Evolutionary conservation across 495 filamentous ascomycete species (phyloP).

Genomic region (Podospora tetraspora): DNA sequence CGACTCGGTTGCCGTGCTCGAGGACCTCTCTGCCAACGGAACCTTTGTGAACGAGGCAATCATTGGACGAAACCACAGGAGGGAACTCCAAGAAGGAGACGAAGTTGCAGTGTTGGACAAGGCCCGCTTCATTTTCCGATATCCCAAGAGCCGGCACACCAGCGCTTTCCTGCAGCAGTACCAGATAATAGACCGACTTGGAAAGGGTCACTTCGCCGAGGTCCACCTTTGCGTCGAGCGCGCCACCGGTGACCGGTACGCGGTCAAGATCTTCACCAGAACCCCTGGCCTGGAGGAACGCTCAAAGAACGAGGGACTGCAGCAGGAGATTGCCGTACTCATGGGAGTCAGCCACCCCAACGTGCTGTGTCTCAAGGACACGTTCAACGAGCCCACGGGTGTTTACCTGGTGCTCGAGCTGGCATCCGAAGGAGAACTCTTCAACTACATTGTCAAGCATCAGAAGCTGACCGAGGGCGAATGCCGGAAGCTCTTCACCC

Average conservation of each 20-base stretch:
- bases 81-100: constrained; percentile 81
- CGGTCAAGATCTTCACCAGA: constrained; percentile 92
- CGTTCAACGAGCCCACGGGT: constrained; percentile 84
- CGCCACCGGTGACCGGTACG: constrained; percentile 72
- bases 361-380: constrained; percentile 88
- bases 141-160: constrained; percentile 68
- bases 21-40: constrained; percentile 93
- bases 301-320: constrained; percentile 75
- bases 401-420: constrained; percentile 92
- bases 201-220: constrained; percentile 94
- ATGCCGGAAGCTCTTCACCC: constrained; percentile 77
- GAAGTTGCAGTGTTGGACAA: constrained; percentile 81
- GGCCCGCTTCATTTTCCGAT: constrained; percentile 83
- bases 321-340: constrained; percentile 92
- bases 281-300: constrained; percentile 70
- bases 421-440: constrained; percentile 87
- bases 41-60: constrained; percentile 92
- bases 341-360: constrained; percentile 98
- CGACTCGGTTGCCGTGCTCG: constrained; percentile 73
- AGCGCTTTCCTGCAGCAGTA: constrained; percentile 84
- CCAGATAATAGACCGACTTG: constrained; percentile 74
- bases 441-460: constrained; percentile 87
- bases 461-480: constrained; percentile 81
- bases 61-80: constrained; percentile 84
- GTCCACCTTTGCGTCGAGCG: constrained; percentile 90